phyloP scores from a whole-genome alignment of 352 stramenopile genomes.

The Poterioochromonas sp. region DNA sequence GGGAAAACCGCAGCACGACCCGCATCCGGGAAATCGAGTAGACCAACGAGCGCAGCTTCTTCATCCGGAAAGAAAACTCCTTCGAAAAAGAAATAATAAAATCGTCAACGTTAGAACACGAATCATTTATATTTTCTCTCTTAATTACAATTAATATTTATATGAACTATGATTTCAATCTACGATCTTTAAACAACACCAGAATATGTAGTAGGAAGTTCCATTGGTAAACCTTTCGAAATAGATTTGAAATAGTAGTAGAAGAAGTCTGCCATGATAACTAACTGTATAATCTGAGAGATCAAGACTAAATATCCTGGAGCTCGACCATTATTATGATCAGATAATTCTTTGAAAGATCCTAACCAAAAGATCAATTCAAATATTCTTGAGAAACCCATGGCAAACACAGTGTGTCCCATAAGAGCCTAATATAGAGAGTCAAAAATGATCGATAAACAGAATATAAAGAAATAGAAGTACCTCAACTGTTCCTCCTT shows the following conservation, averaged over 20 bases:
- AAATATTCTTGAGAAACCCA: slow-evolving; percentile 86
- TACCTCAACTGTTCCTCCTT: slow-evolving; percentile 39
- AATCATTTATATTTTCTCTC: no score
- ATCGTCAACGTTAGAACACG: no score
- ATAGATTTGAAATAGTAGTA: slow-evolving; percentile 95
- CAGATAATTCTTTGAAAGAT: slow-evolving; percentile 93
- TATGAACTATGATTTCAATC: background rate
- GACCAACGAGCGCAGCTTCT: no score
- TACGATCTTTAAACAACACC: slow-evolving; percentile 13
- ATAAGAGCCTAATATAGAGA: slow-evolving; percentile 70
- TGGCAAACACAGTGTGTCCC: slow-evolving; percentile 88
- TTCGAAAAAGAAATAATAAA: no score
- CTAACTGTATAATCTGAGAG: slow-evolving; percentile 93
- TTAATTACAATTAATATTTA: no score
- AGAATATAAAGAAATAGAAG: background rate
- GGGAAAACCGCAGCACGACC: no score
- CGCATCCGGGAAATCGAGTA: no score
- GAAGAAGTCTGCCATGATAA: slow-evolving; percentile 97
- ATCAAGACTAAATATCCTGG: slow-evolving; percentile 75
- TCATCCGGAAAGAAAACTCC: no score
- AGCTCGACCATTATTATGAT: slow-evolving; percentile 44
- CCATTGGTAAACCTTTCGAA: slow-evolving; percentile 57
- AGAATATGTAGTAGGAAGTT: slow-evolving; percentile 47
- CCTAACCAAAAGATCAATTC: slow-evolving; percentile 97
- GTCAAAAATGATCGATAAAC: background rate